Base-by-base conservation (phyloP, 2,329 filamentous ascomycete species). In the Remersonia thermophila region DNA sequence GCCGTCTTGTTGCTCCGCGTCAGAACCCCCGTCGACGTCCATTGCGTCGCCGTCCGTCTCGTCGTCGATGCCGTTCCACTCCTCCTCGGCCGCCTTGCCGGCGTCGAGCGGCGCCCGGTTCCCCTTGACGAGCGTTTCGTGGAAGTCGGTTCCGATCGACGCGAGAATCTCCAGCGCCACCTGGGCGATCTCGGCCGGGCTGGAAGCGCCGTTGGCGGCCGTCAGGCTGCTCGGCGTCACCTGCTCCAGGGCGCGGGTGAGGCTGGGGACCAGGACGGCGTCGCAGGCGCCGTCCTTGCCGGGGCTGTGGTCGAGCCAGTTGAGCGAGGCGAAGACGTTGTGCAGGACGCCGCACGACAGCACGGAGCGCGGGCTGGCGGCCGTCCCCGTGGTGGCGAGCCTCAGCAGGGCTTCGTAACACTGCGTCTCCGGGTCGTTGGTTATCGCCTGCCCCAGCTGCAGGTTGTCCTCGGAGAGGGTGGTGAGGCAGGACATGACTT, bases 111-210 rank as follows among this genome's bases (percentile, higher is more conserved):
- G 56, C 16, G 52, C 52, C 12, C 55, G 58, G 37, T 56, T 62
- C 13, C 57, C 62, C 39, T 64, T 63, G 28, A 66, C 63, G 29
- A 71, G 51, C 5, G 67, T 65, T 25, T 66, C 60, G 47, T 71
- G 67, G 10, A 80, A 58, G 31, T 61, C 65, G 3, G 73, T 78
- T 29, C 73, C 74, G 32, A 81, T 79, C 6, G 74, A 74, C 3
- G 74, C 76, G 0, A 79, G 59, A 12, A 76, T 70, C 53, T 80
- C 73, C 0, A 81, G 56, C 3, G 73, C 72, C 12, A 75, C 54
- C 48, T 70, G 62, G 35, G 70, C 54, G 27, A 67, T 61, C 43
- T 72, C 67, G 7, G 56, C 44, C 1, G 63, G 56, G 42, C 56
- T 60, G 7, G 59, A 58, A 49, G 57, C 62, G 23, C 55, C 60